These are phyloP conservation scores for Paramecium biaurelia DNA, from an alignment of 73 alveolate genomes.

Conservation along the genomic window DNA sequence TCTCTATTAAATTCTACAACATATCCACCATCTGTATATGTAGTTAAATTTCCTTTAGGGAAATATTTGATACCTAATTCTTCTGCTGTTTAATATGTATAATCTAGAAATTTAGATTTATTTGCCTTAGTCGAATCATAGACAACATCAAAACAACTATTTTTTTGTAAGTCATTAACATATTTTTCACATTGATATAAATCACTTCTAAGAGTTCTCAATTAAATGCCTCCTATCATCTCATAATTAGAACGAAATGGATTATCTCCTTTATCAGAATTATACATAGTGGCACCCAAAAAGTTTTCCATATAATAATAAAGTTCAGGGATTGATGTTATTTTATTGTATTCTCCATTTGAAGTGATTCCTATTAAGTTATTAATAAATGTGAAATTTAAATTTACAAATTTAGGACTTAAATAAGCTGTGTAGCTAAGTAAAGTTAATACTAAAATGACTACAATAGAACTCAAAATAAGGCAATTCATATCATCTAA, in stretches of 20 bases:
- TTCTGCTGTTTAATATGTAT: not conserved
- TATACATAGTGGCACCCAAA: not conserved
- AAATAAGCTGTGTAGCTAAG: constrained; percentile 15
- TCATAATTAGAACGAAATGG: constrained; percentile 21
- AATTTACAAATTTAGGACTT: not conserved
- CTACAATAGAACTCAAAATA: not conserved
- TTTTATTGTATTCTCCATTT: not conserved
- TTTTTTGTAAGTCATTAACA: not conserved
- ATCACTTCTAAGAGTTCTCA: not conserved
- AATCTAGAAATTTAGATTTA: not conserved
- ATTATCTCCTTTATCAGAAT: constrained; percentile 41
- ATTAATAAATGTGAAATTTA: not conserved
- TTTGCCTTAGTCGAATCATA: not conserved
- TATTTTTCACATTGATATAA: not conserved
- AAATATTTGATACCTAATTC: not conserved
- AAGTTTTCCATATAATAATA: not conserved
- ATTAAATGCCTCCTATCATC: not conserved
- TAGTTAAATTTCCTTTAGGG: not conserved
- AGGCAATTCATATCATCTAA: constrained; percentile 50
- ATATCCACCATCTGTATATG: constrained; percentile 30
- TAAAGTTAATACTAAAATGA: constrained; percentile 1
- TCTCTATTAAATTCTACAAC: constrained; percentile 37
- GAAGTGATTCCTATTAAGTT: not conserved
- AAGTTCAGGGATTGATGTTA: not conserved
- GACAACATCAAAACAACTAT: constrained; percentile 20